Base-by-base conservation (phyloP, 2,329 filamentous ascomycete genomes). In the Ophiocordyceps camponoti-leonardi region DNA sequence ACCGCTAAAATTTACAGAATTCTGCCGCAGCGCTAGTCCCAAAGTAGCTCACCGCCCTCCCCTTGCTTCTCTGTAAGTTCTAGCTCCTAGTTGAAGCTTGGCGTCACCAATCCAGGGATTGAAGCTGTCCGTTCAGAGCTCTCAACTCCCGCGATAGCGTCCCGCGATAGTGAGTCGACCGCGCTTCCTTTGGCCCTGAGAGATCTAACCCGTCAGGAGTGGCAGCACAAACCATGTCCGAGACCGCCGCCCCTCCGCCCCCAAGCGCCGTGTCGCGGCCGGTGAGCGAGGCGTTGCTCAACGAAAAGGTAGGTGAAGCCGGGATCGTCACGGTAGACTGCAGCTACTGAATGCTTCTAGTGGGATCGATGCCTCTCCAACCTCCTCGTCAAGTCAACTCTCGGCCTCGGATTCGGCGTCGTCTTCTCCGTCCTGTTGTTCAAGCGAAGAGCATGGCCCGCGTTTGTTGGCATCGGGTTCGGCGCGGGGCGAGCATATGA, bases 331-430 rank as follows among this genome's bases (percentile, higher is more conserved):
- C 26, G 26, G 11, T 11, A n/a, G 11, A 39, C 6, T 19, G n/a
- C 35, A 39, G 35, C 35, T 39, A 22, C 47, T 48, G 31, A 48
- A 30, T 19, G 20, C 18, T 16, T 50, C 40, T 51, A 98, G 92
- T 98, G 92, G 92, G 92, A 98, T 66, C 90, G 85, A 70, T 95
- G 92, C 68, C 81, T 98, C 56, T 96, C 92, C 56, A 95, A 93
- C 61, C 79, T 95, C 66, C 79, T 98, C 62, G 93, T 98, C 73
- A 88, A 93, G 67, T 96, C 90, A 53, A 82, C 85, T 47, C 83
- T 98, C 65, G 92, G 92, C 60, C 83, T 96, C 62, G 86, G 84
- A 56, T 98, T 98, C 69, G 92, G 92, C 62, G 83, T 98, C 64
- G 86, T 98, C 68, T 96, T 98, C 74, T 96, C 92, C 50, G 88